Conservation (phyloP, 495 filamentous ascomycete species). For the Halenospora varia region DNA sequence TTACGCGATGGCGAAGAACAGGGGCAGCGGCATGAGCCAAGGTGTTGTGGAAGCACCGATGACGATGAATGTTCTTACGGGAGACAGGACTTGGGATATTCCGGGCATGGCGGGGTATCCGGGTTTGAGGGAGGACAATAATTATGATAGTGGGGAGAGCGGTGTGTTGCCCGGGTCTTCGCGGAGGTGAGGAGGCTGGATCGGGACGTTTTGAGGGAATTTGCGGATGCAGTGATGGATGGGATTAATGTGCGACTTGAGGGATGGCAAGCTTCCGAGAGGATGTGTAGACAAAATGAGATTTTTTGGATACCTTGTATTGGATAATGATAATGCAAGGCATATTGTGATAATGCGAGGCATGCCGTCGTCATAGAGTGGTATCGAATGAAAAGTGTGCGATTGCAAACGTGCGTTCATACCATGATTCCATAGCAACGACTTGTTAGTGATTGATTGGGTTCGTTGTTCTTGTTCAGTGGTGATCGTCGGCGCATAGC, state of each 20-base stretch:
- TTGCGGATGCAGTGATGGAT: neutral
- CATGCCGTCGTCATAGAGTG: neutral
- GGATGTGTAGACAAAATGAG: neutral
- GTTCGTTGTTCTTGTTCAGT: too few species aligned
- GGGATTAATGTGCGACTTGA: too few species aligned
- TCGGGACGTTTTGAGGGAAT: neutral
- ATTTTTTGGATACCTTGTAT: neutral
- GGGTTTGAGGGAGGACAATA: neutral
- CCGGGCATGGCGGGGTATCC: neutral
- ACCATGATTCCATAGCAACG: too few species aligned
- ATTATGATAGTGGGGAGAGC: neutral
- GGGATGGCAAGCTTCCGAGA: neutral
- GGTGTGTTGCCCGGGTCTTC: neutral
- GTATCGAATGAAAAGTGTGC: neutral
- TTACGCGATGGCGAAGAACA: conserved; percentile 9
- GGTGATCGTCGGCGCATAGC: too few species aligned
- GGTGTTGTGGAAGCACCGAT: neutral
- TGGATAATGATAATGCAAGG: neutral
- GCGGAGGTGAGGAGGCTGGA: neutral
- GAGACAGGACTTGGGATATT: conserved; percentile 10
- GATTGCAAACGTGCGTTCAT: neutral
- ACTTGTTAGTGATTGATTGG: too few species aligned
- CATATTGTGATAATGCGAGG: neutral
- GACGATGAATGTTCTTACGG: neutral
- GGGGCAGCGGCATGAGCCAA: conserved; percentile 9